Evolutionary conservation across 345 rosid genomes (phyloP), one percentile per base, ranked within the genome.

Genomic region (Lepidium africanum): DNA sequence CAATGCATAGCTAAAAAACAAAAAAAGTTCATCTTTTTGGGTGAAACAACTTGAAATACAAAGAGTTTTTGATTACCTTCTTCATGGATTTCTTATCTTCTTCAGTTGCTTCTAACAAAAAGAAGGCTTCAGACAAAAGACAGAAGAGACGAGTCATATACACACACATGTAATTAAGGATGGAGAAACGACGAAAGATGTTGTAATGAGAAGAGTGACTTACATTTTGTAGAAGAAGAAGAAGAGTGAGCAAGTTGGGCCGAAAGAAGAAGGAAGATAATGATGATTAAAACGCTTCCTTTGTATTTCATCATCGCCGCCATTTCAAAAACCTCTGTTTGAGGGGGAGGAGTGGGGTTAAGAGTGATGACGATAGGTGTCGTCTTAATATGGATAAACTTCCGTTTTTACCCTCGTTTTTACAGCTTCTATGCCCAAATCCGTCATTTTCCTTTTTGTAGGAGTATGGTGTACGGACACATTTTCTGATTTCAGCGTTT

Each of bases 241-340:
- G 63, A 67, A 45, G 77, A 74, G 56, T 60, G 45, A 45, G 30
- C 58, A 60, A 43, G 45, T 19, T 45, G 45, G 14, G 11, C 3
- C 9, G 51, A 60, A 11, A 58, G 41, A 67, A 17, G 50, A 50
- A 39, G 60, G 13, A 65, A 54, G 51, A 74, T 21, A 61, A 60
- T 1, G 2, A 33, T 67, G 56, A 59, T 51, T 25, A 66, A 59
- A 66, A 59, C 72, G 62, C 62, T 59, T 51, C 68, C 72, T 59
- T 66, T 73, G 69, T 51, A 52, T 67, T 39, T 74, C 68, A 41
- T 74, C 68, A 41, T 60, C 63, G 73, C 73, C 69, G 73, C 56
- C 77, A 74, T 73, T 73, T 66, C 56, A 32, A 48, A 9, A n/a
- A 39, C 9, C 65, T 33, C 71, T 27, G 15, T 65, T 27, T 4